These are phyloP conservation scores for Aeminium ludgeri DNA, from an alignment of 495 filamentous ascomycete species.

Conservation along the genomic window DNA sequence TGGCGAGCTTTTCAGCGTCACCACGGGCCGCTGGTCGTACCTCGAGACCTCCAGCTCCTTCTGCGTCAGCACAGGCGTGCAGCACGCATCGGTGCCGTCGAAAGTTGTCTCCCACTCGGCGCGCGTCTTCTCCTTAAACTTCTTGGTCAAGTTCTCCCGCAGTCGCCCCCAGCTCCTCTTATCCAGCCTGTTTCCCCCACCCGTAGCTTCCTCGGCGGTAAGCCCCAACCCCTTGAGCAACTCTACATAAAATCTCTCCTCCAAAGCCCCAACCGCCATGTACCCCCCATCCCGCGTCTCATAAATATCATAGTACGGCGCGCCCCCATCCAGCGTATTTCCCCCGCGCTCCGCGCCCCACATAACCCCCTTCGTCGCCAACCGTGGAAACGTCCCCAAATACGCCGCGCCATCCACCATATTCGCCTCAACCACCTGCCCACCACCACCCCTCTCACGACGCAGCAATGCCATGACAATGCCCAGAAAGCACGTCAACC, in stretches of 20 bases:
- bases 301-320: slow-evolving; percentile 79
- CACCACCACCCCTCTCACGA: slow-evolving; percentile 42
- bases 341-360: slow-evolving; percentile 49
- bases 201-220: slow-evolving; percentile 28
- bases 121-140: slow-evolving; percentile 59
- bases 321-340: slow-evolving; percentile 69
- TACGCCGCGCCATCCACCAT: slow-evolving; percentile 86
- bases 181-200: slow-evolving; percentile 40
- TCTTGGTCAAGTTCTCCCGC: slow-evolving; percentile 37
- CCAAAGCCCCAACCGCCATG: slow-evolving; percentile 81
- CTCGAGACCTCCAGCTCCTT: slow-evolving; percentile 47
- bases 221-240: slow-evolving; percentile 50
- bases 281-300: slow-evolving; percentile 65
- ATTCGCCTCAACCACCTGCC: slow-evolving; percentile 83
- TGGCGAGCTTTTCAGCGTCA: slow-evolving; percentile 51
- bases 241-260: slow-evolving; percentile 63
- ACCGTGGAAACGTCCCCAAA: slow-evolving; percentile 56
- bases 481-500: slow-evolving; percentile 52
- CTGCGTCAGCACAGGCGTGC: slow-evolving; percentile 67
- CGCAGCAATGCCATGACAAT: slow-evolving; percentile 45
- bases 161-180: slow-evolving; percentile 47
- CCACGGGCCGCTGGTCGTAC: slow-evolving; percentile 60
- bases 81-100: slow-evolving; percentile 81
- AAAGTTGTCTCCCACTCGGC: slow-evolving; percentile 73
- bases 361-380: slow-evolving; percentile 37